Percentiles rank a stretch among this genome's conserved stretches.
phyloP scores from a whole-genome alignment of 768 basidiomycete species.

The Agrocybe praecox region DNA sequence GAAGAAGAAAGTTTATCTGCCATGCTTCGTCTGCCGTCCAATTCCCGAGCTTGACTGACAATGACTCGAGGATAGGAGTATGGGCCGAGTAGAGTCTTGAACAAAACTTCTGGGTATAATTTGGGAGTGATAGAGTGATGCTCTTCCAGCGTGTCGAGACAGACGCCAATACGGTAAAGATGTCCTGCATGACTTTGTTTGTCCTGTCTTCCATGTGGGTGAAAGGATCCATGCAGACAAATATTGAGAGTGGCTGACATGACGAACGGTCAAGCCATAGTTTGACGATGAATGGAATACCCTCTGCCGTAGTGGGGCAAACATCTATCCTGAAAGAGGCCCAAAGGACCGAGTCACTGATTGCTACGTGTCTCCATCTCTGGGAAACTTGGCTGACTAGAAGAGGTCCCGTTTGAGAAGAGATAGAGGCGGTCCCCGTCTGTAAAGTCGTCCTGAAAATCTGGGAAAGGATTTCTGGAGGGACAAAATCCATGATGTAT shows the following conservation, averaged over 20 bases:
- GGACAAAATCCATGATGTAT: slow-evolving; percentile 8
- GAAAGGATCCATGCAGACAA: slow-evolving; percentile 14
- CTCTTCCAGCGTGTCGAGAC: slow-evolving; percentile 19
- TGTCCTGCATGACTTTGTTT: background rate
- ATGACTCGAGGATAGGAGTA: slow-evolving; percentile 14
- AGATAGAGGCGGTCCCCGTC: background rate
- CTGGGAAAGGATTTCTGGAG: slow-evolving; percentile 13
- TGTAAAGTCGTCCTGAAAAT: slow-evolving; percentile 9
- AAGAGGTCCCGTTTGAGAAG: slow-evolving; percentile 9
- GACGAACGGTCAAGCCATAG: slow-evolving; percentile 18
- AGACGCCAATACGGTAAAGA: slow-evolving; percentile 10
- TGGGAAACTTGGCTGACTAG: slow-evolving; percentile 14
- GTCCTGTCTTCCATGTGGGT: background rate
- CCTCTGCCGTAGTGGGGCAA: background rate
- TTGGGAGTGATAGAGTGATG: slow-evolving; percentile 21
- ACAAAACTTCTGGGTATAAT: slow-evolving; percentile 12
- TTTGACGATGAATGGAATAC: background rate
- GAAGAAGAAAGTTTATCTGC: slow-evolving; percentile 16
- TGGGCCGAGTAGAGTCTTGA: slow-evolving; percentile 7
- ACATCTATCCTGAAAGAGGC: slow-evolving; percentile 6
- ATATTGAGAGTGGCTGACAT: slow-evolving; percentile 15
- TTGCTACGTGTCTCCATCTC: slow-evolving; percentile 13
- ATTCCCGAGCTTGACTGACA: slow-evolving; percentile 20
- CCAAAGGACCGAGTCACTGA: slow-evolving; percentile 16
- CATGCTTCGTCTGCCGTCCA: slow-evolving; percentile 17